Conservation (phyloP, 1,284 basidiomycete genomes). For the Cutaneotrichosporon dermatis region DNA sequence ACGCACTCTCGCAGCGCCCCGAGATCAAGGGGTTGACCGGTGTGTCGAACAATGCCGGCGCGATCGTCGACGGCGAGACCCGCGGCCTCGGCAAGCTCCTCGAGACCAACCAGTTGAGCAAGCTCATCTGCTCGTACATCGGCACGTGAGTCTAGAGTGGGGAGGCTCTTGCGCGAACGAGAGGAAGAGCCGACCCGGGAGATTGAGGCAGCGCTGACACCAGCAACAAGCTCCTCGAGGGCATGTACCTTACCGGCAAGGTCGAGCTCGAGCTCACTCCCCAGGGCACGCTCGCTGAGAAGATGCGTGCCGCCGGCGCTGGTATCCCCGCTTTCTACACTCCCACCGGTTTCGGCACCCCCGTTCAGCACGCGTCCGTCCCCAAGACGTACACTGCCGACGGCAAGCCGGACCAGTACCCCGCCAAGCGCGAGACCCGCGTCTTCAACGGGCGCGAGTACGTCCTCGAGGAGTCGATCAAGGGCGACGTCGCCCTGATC, state of each 20-base stretch:
- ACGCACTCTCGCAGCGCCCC: conserved; percentile 67
- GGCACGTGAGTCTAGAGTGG: too few relatives aligned
- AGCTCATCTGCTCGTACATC: conserved; percentile 82
- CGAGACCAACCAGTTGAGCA: conserved; percentile 66
- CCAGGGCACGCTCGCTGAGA: conserved; percentile 84
- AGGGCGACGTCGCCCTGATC: conserved; percentile 83
- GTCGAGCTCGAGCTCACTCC: conserved; percentile 84
- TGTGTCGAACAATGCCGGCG: conserved; percentile 86
- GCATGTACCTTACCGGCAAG: conserved; percentile 73
- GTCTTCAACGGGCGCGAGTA: conserved; percentile 77
- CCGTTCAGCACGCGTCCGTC: conserved; percentile 17
- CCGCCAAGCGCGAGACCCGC: conserved; percentile 72
- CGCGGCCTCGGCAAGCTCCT: conserved; percentile 62
- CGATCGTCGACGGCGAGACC: conserved; percentile 16
- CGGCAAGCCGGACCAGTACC: conserved; percentile 58
- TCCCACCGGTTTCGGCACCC: conserved; percentile 67
- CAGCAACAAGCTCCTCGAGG: conserved; percentile 51
- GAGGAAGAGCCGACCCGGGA: too few relatives aligned
- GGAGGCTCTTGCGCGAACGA: too few relatives aligned
- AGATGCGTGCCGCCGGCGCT: conserved; percentile 83
- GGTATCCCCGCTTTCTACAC: conserved; percentile 98
- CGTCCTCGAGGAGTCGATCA: conserved; percentile 79
- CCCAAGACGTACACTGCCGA: conserved; percentile 60
- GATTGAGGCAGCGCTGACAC: too few relatives aligned
- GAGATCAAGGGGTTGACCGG: conserved; percentile 72